A percentile compares a stretch with the other conserved stretches of the same genome.
These are phyloP conservation scores for Thielaviopsis punctulata DNA, from an alignment of 2,329 filamentous ascomycete species.

Conservation along the genomic window DNA sequence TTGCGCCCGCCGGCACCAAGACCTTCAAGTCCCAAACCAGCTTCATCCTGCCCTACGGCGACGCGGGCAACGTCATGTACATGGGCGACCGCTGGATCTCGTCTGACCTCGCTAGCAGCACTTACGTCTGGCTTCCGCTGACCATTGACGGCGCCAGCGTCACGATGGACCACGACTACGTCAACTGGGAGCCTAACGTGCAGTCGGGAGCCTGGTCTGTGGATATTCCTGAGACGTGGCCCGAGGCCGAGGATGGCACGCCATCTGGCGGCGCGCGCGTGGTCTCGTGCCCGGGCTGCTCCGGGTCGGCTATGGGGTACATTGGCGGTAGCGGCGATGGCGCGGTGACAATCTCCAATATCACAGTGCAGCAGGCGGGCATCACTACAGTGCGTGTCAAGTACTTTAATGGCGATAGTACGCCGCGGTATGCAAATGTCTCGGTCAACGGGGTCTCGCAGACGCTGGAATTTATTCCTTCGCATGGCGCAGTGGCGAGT, in stretches of 20 bases:
- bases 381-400: conserved; percentile 36
- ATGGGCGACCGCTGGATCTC: conserved; percentile 51
- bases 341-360: conserved; percentile 28
- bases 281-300: conserved; percentile 34
- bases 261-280: conserved; percentile 28
- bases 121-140: conserved; percentile 49
- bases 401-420: conserved; percentile 37
- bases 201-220: conserved; percentile 28
- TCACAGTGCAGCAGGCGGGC: conserved; percentile 27
- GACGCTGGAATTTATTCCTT: conserved; percentile 37
- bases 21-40: conserved; percentile 45
- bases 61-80: conserved; percentile 31
- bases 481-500: conserved; percentile 24
- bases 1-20: conserved; percentile 35
- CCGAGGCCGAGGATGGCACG: conserved; percentile 33
- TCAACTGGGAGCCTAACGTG: conserved; percentile 35
- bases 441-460: conserved; percentile 34
- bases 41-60: conserved; percentile 32
- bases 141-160: conserved; percentile 32
- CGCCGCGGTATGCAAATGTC: conserved; percentile 34
- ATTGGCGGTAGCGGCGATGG: conserved; percentile 32
- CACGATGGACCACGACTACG: conserved; percentile 29
- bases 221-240: conserved; percentile 22
- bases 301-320: conserved; percentile 33
- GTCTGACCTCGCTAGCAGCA: conserved; percentile 39